phyloP scores from a whole-genome alignment of 1,139 yeast species.

The Pichia sp. region DNA sequence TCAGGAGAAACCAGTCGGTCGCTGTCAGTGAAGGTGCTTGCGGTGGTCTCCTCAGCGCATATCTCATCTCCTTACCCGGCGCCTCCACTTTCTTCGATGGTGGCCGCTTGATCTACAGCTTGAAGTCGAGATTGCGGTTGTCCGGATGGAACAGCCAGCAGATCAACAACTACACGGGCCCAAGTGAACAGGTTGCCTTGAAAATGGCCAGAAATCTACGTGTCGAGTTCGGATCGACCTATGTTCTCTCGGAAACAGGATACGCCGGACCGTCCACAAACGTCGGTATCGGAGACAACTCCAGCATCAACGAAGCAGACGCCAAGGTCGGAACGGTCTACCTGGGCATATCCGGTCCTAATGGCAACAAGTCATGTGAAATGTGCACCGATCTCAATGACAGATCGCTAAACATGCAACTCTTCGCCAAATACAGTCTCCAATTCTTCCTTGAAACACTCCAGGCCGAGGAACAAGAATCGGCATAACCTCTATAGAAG shows the following conservation, averaged over 20 bases:
- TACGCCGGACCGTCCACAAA: slow-evolving; percentile 75
- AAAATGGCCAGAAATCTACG: slow-evolving; percentile 75
- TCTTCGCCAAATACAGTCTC: slow-evolving; percentile 68
- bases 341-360: slow-evolving; percentile 70
- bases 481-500: too few relatives aligned
- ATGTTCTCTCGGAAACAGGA: slow-evolving; percentile 82
- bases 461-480: slow-evolving; percentile 13
- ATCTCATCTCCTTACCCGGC: slow-evolving; percentile 78
- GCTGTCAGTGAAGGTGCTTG: slow-evolving; percentile 89
- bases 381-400: slow-evolving; percentile 46
- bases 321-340: slow-evolving; percentile 61
- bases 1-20: slow-evolving; percentile 56
- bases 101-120: slow-evolving; percentile 75
- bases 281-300: slow-evolving; percentile 29
- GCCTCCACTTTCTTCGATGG: slow-evolving; percentile 85
- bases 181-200: slow-evolving; percentile 72
- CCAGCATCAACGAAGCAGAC: slow-evolving; percentile 31
- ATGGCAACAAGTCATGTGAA: slow-evolving; percentile 51
- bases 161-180: slow-evolving; percentile 72
- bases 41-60: slow-evolving; percentile 82
- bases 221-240: slow-evolving; percentile 80
- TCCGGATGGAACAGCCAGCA: slow-evolving; percentile 79
- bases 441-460: slow-evolving; percentile 51
- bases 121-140: slow-evolving; percentile 68
- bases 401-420: slow-evolving; percentile 68